Conservation (phyloP, 257 asterid genomes). For the Primulina huaijiensis region DNA sequence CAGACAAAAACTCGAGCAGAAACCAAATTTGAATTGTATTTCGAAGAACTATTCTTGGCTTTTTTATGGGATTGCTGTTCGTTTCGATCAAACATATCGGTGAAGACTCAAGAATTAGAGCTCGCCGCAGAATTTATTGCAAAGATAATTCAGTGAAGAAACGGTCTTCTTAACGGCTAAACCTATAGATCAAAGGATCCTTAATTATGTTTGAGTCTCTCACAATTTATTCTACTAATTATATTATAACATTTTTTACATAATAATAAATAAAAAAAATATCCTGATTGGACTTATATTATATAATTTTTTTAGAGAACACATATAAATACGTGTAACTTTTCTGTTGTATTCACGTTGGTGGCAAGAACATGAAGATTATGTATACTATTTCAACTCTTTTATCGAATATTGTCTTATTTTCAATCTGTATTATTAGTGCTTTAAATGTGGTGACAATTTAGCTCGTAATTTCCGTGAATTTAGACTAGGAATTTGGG, state of each 20-base stretch:
- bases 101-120: background rate
- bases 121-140: background rate
- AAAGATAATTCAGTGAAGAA: background rate
- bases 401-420: background rate
- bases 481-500: background rate
- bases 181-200: background rate
- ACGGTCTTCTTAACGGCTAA: background rate
- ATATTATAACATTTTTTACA: too few relatives aligned
- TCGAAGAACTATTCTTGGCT: constrained; percentile 20
- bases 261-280: too few relatives aligned
- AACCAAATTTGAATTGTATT: background rate
- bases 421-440: background rate
- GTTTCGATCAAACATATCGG: constrained; percentile 25
- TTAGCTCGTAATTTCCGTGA: background rate
- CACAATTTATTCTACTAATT: background rate
- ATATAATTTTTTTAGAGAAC: background rate
- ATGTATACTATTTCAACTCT: background rate
- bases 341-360: background rate
- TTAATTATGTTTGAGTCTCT: too few relatives aligned
- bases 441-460: background rate
- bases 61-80: constrained; percentile 24
- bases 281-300: background rate
- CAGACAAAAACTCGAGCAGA: constrained; percentile 10
- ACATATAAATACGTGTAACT: background rate
- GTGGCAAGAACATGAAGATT: background rate